phyloP scores from a whole-genome alignment of 495 filamentous ascomycete species.

The Choiromyces venosus region DNA sequence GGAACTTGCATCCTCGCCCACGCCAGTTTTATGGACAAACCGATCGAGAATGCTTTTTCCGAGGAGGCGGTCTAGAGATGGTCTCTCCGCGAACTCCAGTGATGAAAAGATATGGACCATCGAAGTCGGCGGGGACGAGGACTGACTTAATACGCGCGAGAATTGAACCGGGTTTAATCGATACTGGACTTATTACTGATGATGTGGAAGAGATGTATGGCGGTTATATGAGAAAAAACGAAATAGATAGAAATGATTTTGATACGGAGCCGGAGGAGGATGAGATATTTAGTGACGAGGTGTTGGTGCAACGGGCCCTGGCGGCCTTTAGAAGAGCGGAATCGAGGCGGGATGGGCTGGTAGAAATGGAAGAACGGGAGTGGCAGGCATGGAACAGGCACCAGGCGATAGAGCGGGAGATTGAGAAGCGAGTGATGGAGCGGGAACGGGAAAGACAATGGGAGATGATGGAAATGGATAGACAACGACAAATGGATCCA shows the following conservation, averaged over 20 bases:
- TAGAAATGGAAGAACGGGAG: slow-evolving; percentile 38
- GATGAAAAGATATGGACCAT: slow-evolving; percentile 42
- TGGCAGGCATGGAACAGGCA: slow-evolving; percentile 39
- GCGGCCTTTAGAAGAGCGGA: slow-evolving; percentile 29
- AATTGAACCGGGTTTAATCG: slow-evolving; percentile 16
- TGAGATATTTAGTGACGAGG: slow-evolving; percentile 19
- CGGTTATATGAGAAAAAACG: slow-evolving; percentile 20
- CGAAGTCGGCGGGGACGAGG: slow-evolving; percentile 15
- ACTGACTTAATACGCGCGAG: slow-evolving; percentile 13
- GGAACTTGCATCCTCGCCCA: slow-evolving; percentile 91
- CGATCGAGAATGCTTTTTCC: slow-evolving; percentile 99
- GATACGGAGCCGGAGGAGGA: slow-evolving; percentile 6
- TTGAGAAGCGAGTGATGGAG: slow-evolving; percentile 33
- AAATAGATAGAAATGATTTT: slow-evolving; percentile 5
- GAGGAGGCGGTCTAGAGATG: slow-evolving; percentile 97
- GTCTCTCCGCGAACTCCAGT: slow-evolving; percentile 43
- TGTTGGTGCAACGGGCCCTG: slow-evolving; percentile 32
- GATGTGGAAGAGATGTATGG: slow-evolving; percentile 14
- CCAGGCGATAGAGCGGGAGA: slow-evolving; percentile 35
- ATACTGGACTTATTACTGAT: neutral
- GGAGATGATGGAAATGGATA: slow-evolving; percentile 11
- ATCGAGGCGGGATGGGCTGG: slow-evolving; percentile 21
- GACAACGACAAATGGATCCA: neutral
- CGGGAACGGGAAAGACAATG: slow-evolving; percentile 32
- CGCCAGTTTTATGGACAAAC: slow-evolving; percentile 94